Evolutionary conservation across 169 alveolate genomes (phyloP).

Genomic region (Hepatocystis sp.): DNA sequence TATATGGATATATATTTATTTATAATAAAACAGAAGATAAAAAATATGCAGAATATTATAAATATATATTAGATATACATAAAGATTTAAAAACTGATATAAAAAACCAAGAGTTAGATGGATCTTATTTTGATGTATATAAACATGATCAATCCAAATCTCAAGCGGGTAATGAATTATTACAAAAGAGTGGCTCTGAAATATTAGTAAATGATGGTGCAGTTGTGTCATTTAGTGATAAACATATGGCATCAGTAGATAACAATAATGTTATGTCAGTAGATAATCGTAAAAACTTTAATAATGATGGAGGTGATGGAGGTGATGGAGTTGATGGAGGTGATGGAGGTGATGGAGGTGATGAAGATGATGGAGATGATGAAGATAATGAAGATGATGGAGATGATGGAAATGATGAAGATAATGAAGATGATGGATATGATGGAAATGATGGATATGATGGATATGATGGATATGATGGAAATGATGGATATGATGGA

Average conservation of each 20-base stretch:
- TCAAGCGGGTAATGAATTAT: too few relatives aligned
- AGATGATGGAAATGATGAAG: background rate
- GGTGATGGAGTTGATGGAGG: background rate
- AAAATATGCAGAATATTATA: slow-evolving; percentile 16
- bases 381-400: background rate
- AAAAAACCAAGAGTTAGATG: background rate
- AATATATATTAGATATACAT: slow-evolving; percentile 32
- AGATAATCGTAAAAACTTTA: background rate
- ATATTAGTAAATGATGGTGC: too few relatives aligned
- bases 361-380: background rate
- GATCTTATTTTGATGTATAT: too few relatives aligned
- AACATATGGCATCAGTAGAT: too few relatives aligned
- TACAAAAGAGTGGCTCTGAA: too few relatives aligned
- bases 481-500: background rate
- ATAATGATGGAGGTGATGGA: background rate
- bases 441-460: background rate
- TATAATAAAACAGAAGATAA: slow-evolving; percentile 47
- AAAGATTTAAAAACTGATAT: background rate
- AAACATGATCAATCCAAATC: too few relatives aligned
- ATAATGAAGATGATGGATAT: background rate
- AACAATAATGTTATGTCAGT: too few relatives aligned
- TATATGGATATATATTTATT: slow-evolving; percentile 72
- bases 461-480: background rate
- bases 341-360: background rate
- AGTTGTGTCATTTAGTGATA: too few relatives aligned